Evolutionary conservation across 352 stramenopile genomes (phyloP).

Genomic region (Phytophthora idaei): DNA sequence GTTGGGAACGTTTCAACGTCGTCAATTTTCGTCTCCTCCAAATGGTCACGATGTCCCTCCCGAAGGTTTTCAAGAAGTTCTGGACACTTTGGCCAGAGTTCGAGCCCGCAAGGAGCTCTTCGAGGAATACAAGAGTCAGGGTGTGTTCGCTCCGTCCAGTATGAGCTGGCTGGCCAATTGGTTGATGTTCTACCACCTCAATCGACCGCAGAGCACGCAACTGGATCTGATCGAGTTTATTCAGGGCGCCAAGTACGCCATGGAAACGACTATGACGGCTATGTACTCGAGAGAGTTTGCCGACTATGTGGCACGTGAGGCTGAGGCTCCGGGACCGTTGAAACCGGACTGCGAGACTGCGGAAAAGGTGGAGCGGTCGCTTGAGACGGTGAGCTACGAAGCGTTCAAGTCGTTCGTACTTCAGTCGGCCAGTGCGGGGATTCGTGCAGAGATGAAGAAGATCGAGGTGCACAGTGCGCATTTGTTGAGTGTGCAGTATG

Average conservation of each 20-base stretch:
- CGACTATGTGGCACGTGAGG: constrained; percentile 23
- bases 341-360: constrained; percentile 29
- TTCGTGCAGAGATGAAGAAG: constrained; percentile 29
- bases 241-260: constrained; percentile 33
- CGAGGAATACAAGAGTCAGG: constrained; percentile 18
- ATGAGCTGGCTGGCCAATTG: constrained; percentile 29
- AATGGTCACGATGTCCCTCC: background rate
- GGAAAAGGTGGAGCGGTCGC: constrained; percentile 24
- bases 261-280: constrained; percentile 28
- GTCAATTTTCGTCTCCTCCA: constrained; percentile 12
- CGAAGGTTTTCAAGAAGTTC: constrained; percentile 26
- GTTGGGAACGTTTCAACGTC: background rate
- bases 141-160: constrained; percentile 25
- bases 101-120: constrained; percentile 22
- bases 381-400: constrained; percentile 34
- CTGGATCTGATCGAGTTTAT: constrained; percentile 38
- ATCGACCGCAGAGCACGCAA: constrained; percentile 33
- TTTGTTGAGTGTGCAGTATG: constrained; percentile 29
- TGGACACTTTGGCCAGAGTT: constrained; percentile 25
- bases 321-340: constrained; percentile 12
- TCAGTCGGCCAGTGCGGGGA: constrained; percentile 5
- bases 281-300: constrained; percentile 43
- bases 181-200: constrained; percentile 42
- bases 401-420: constrained; percentile 32
- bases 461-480: constrained; percentile 35